phyloP scores from a whole-genome alignment of 495 filamentous ascomycete genomes.

The Neurospora sp. region DNA sequence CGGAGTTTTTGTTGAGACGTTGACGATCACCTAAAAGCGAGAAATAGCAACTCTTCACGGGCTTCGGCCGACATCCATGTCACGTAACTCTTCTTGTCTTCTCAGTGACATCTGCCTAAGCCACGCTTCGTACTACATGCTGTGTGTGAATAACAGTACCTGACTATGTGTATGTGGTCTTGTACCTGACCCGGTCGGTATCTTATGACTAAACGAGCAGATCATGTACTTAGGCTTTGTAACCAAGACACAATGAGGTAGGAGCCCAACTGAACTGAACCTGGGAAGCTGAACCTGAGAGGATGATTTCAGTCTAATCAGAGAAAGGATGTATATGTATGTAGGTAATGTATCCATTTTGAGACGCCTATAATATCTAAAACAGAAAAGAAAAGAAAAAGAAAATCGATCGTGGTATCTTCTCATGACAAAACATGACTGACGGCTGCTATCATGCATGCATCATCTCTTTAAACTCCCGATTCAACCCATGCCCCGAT shows the following conservation, averaged over 20 bases:
- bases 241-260: background rate
- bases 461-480: slow-evolving; percentile 6
- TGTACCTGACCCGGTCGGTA: background rate
- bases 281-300: background rate
- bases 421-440: background rate
- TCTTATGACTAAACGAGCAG: background rate
- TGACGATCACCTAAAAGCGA: background rate
- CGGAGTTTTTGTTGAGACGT: background rate
- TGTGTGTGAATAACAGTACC: background rate
- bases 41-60: background rate
- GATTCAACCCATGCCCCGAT: background rate
- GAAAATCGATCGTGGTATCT: background rate
- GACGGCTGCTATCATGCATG: background rate
- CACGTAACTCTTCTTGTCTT: background rate
- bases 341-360: background rate
- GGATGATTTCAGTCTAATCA: background rate
- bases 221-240: background rate
- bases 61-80: background rate
- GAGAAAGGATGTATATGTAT: background rate
- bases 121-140: background rate
- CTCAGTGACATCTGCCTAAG: background rate
- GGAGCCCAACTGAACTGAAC: background rate
- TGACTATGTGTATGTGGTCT: background rate
- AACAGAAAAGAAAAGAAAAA: background rate
- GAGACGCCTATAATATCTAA: background rate